These are phyloP conservation scores for Vachellia collinsii DNA, from an alignment of 306 rosid species.

Conservation along the genomic window DNA sequence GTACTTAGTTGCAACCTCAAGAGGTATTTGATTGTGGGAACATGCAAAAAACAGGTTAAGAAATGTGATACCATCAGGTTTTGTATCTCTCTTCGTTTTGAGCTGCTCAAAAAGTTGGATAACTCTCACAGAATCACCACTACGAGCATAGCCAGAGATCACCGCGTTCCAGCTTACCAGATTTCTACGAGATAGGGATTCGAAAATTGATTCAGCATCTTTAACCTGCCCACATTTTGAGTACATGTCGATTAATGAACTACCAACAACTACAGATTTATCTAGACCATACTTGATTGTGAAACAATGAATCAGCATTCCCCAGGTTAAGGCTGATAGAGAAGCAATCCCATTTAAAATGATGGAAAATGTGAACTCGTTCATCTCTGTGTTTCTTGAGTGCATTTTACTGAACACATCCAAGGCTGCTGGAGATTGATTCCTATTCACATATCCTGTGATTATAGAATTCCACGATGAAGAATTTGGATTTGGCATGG, in stretches of 20 bases:
- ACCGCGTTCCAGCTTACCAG: conserved; percentile 73
- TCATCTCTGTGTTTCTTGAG: conserved; percentile 47
- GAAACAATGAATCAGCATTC: conserved; percentile 63
- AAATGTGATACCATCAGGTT: conserved; percentile 73
- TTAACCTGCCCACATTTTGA: conserved; percentile 69
- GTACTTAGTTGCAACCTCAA: conserved; percentile 46
- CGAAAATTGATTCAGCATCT: conserved; percentile 59
- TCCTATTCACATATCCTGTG: conserved; percentile 69
- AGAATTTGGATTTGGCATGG: conserved; percentile 62
- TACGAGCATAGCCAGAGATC: conserved; percentile 66
- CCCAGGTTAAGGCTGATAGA: conserved; percentile 68
- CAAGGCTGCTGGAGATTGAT: conserved; percentile 58
- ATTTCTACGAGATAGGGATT: conserved; percentile 52
- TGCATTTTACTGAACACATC: conserved; percentile 63
- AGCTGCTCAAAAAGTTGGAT: conserved; percentile 53
- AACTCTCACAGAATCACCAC: conserved; percentile 51
- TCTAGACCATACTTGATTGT: conserved; percentile 54
- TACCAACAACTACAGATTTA: conserved; percentile 62
- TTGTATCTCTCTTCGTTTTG: conserved; percentile 44
- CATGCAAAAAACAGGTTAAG: conserved; percentile 63
- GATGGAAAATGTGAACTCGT: conserved; percentile 71
- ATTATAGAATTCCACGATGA: conserved; percentile 81
- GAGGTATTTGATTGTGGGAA: conserved; percentile 52
- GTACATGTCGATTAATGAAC: conserved; percentile 73
- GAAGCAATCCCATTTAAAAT: conserved; percentile 66